Base-by-base conservation (phyloP, 225 moss, liverwort and hornwort genomes). In the Sphagnum contortum region DNA sequence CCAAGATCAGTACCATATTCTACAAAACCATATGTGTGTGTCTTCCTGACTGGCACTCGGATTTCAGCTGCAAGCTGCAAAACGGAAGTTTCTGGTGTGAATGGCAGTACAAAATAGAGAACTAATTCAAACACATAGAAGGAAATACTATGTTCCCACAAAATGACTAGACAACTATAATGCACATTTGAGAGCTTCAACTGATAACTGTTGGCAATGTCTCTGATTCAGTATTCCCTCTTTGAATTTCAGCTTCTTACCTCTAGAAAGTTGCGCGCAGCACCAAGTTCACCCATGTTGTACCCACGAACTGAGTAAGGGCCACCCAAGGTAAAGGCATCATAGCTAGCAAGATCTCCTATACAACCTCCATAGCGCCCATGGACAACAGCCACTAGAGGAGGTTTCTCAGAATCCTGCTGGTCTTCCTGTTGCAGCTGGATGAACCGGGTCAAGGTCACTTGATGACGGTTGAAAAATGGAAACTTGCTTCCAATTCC, bases 301-400 rank as follows among this genome's bases (percentile, higher is more conserved):
- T 94, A 94, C 9, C 94, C 94, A 70, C 89, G 82, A 6, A 94
- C 94, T 58, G 89, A 94, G 60, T 91, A 94, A 44, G 91, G 94
- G 47, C 94, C 91, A 51, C 91, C 91, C 9, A 95, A 61, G 44
- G 89, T 91, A 67, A 87, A 91, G 6, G 91, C 94, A 73, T 91
- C 89, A 55, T 91, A 95, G 72, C 89, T 95, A 12, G 89, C 91
- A 65, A 95, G 79, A 59, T 95, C 94, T 44, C 94, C 94, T 66
- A 91, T 75, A 73, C 91, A 95, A 6, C 89, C 94, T 74, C 88
- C 89, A 76, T 89, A 95, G 53, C 89, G 86, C 29, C 84, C 91
- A 68, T 95, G 89, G 9, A 95, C 73, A 4, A 95, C 88, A 57
- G 85, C 80, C 6, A 95, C 89, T 51, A 84, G 88, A 66, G 89